phyloP scores from a whole-genome alignment of 2,329 filamentous ascomycete species.

The Cladosporium velox region DNA sequence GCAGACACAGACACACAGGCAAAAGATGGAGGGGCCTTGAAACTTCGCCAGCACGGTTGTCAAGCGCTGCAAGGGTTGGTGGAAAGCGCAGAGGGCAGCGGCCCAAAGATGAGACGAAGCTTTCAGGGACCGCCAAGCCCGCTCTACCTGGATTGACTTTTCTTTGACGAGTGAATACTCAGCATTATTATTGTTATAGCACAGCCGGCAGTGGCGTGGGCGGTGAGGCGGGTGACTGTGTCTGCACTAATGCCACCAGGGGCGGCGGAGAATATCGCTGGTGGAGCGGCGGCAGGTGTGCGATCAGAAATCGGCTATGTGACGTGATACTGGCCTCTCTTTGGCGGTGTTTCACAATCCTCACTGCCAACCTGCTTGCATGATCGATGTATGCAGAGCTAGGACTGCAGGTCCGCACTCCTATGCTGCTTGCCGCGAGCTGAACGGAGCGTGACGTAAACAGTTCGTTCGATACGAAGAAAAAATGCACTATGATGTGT shows the following conservation, averaged over 20 bases:
- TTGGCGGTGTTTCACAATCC: slow-evolving; percentile 4
- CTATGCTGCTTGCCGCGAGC: neutral
- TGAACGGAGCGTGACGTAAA: neutral
- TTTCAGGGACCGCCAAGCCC: slow-evolving; percentile 7
- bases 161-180: neutral
- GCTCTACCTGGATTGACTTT: neutral
- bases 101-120: neutral
- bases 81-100: neutral
- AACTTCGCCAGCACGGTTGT: slow-evolving; percentile 10
- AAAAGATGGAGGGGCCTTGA: slow-evolving; percentile 6
- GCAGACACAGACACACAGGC: neutral
- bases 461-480: neutral
- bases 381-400: neutral
- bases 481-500: neutral
- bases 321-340: slow-evolving; percentile 4
- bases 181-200: neutral
- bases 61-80: slow-evolving; percentile 8
- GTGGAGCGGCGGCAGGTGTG: neutral
- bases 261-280: neutral
- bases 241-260: neutral
- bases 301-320: neutral
- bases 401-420: neutral
- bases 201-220: neutral
- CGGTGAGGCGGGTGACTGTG: slow-evolving; percentile 1
- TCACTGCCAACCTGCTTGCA: slow-evolving; percentile 1